Conservation (phyloP, 345 rosid genomes). For the Gossypium arboreum region DNA sequence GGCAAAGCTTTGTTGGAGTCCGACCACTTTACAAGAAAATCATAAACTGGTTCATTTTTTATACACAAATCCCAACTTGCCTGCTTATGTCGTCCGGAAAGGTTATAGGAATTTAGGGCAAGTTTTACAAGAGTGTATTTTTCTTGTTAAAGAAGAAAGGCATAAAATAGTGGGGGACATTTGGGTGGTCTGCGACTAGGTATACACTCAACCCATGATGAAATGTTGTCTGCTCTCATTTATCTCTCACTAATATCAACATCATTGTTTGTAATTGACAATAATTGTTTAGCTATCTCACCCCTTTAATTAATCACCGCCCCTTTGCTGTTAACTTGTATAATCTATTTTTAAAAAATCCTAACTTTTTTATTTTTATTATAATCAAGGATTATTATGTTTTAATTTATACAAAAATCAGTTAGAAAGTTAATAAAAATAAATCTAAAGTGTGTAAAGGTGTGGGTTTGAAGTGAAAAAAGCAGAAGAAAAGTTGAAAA, state of each 20-base stretch:
- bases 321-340: no score
- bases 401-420: no score
- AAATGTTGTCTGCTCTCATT: slow-evolving; percentile 16
- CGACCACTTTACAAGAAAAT: not conserved
- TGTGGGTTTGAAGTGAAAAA: slow-evolving; percentile 11
- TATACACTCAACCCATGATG: slow-evolving; percentile 19
- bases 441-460: not conserved
- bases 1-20: not conserved
- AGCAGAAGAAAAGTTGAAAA: not conserved
- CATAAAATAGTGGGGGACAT: slow-evolving; percentile 26
- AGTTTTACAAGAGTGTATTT: slow-evolving; percentile 11
- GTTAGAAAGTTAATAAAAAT: no score
- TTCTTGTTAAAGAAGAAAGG: slow-evolving; percentile 21
- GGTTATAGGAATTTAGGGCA: not conserved
- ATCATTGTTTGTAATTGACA: slow-evolving; percentile 3
- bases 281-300: not conserved
- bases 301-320: not conserved
- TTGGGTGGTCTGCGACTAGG: slow-evolving; percentile 30
- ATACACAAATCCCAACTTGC: not conserved
- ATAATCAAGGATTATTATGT: not conserved
- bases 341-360: no score
- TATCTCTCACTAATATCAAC: slow-evolving; percentile 10
- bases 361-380: no score
- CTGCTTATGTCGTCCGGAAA: not conserved
- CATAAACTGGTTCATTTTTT: not conserved